phyloP scores from a whole-genome alignment of 1,139 yeast species.

The Martiniozyma asiatica region DNA sequence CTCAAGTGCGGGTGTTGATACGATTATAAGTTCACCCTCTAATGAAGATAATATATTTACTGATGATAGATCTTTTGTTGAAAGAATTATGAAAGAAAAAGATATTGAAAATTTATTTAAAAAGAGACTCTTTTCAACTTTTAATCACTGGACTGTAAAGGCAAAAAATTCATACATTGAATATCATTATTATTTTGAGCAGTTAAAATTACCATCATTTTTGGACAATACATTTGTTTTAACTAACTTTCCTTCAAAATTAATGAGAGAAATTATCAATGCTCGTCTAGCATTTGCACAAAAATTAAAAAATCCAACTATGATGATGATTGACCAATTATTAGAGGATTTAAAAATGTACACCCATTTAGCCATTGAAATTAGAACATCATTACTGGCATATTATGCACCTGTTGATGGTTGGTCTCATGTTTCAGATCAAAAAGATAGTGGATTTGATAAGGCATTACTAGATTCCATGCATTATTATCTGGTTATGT shows the following conservation, averaged over 20 bases:
- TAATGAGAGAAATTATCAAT: constrained; percentile 70
- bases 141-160: constrained; percentile 66
- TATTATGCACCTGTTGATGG: constrained; percentile 62
- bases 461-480: constrained; percentile 64
- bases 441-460: constrained; percentile 62
- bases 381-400: constrained; percentile 56
- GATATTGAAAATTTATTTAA: constrained; percentile 60
- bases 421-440: constrained; percentile 57
- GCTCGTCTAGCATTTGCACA: constrained; percentile 70
- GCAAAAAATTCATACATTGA: constrained; percentile 62
- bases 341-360: constrained; percentile 76
- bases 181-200: constrained; percentile 50
- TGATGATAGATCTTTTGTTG: constrained; percentile 68
- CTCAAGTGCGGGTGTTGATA: constrained; percentile 1
- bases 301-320: constrained; percentile 72
- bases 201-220: constrained; percentile 66
- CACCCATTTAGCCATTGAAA: constrained; percentile 62
- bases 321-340: constrained; percentile 95
- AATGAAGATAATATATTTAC: constrained; percentile 32
- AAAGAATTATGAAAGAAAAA: constrained; percentile 73
- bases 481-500: constrained; percentile 54
- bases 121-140: constrained; percentile 41
- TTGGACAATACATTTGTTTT: constrained; percentile 55
- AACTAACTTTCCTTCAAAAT: constrained; percentile 64
- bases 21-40: constrained; percentile 1